Base-by-base conservation (phyloP, 768 basidiomycete species). In the Hypholoma sublateritium region DNA sequence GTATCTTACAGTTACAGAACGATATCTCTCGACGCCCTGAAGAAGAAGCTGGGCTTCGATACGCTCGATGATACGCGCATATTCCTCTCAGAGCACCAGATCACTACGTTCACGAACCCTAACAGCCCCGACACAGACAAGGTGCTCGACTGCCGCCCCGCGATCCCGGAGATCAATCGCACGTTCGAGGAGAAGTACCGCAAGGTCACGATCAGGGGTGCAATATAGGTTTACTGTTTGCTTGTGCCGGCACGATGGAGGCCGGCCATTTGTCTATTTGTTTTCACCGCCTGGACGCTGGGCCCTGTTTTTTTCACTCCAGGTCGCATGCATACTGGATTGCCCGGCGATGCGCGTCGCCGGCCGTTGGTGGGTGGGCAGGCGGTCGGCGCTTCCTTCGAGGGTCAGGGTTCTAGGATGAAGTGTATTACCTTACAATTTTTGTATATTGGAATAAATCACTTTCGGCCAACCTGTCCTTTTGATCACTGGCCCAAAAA, bases 171-270 rank as follows among this genome's bases (percentile, higher is more conserved):
- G 59, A 80, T 98, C 56, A 72, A 77, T 19, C 80, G 84, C 62
- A 83, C 80, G 13, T 85, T 87, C 68, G 90, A 91, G 64, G 83
- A 86, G 64, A 94, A 88, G 73, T 93, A 93, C 70, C 81, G 88
- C 62, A 92, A 88, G 70, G 86, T 97, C 57, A 85, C 84, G 66
- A 93, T 98, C 73, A 95, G 86, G 78, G 96, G 96, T 64, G 93
- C 95, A 68, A 89, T 96, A 74, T 95, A 78, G 77, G 53, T 61
- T 62, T 57, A 49, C 58, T 47, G 44, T 28, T 44, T 41, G 12
- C 39, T 43, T 44, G 25, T 53, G 39, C 39, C 17, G 13, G 39
- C 17, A 13, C 39, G 39, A 14, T 13, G 16, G 7, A 6, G 16
- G 13, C 16, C 16, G 8, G 35, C 35, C 12, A 9, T 41, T 41